Evolutionary conservation across 2,329 filamentous ascomycete genomes (phyloP), one percentile per base, ranked within the genome.

Genomic region (Chaetothyriales sp.): DNA sequence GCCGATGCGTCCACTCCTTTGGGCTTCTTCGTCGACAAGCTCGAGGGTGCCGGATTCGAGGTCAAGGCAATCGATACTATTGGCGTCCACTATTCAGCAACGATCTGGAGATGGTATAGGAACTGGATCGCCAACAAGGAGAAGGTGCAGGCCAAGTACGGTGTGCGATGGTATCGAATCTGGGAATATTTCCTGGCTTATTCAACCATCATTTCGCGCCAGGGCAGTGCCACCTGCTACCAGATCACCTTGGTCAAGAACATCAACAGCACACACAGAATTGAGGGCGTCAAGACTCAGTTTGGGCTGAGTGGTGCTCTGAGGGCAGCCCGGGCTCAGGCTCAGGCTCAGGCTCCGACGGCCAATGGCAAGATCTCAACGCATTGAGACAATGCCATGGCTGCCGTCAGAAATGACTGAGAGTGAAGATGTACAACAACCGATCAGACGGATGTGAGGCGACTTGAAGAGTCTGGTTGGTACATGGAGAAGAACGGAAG

Each of bases 111-210:
- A 65, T 96, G 92, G 92, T 96, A 96, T 76, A 79, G 92, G 59
- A 96, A 96, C 78, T 96, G 92, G 92, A 78, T 95, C 68, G 87
- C 76, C 70, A 96, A 96, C 77, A 76, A 78, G 60, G 86, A 94
- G 53, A 93, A 94, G 74, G 85, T 95, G 55, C 79, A 84, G 69
- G 87, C 85, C 65, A 96, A 95, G 77, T 96, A 96, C 66, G 92
- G 92, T 63, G 81, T 84, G 65, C 78, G 86, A 65, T 98, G 92
- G 92, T 98, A 86, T 79, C 82, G 90, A 68, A 92, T 92, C 66
- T 93, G 87, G 87, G 86, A 93, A 65, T 87, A 81, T 70, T 94
- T 94, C 79, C 78, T 93, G 54, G 85, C 86, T 56, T 89, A 81
- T 68, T 86, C 84, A 18, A 86, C 82, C 64, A 93, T 94, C 66